Evolutionary conservation across 2,329 filamentous ascomycete species (phyloP), one percentile per base, ranked within the genome.

Genomic region (Fusarium setosum): DNA sequence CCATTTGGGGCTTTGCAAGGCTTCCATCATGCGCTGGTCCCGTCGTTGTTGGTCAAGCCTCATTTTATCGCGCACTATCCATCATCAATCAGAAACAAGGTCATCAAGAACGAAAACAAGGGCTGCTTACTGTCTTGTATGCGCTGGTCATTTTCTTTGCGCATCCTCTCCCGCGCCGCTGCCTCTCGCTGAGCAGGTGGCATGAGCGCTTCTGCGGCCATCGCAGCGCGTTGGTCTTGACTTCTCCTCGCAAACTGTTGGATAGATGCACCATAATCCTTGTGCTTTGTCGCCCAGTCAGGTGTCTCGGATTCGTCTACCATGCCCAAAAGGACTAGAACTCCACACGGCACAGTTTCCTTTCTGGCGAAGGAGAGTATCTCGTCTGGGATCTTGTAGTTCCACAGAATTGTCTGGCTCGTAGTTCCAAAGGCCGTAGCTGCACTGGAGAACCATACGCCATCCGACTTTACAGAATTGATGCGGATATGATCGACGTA

Each of bases 391-490:
- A 88, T 87, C 56, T 82, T 81, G 76, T 87, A 88, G 70, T 84
- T 86, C 87, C 87, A 89, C 4, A 89, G 77, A 10, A 88, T 80
- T 1, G 86, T 88, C 65, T 84, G 81, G 48, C 79, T 83, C 0
- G 82, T 79, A 2, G 84, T 86, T 18, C 84, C 83, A 58, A 84
- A 83, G 0, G 87, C 86, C 1, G 86, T 89, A 1, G 81, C 81
- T 2, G 82, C 82, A 59, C 81, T 83, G 24, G 86, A 84, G 63
- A 89, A 89, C 86, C 87, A 89, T 10, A 81, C 74, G 9, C 85
- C 84, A 26, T 77, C 75, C 1, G 74, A 77, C 24, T 67, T 75
- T 20, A 56, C 69, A 10, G 65, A 42, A 32, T 74, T 75, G 32
- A 80, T 61, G 6, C 80, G 79, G 8, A 86, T 70, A 64, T 86